Evolutionary conservation across 2,329 filamentous ascomycete species (phyloP), one percentile per base, ranked within the genome.

Genomic region (Xylaria sp.): DNA sequence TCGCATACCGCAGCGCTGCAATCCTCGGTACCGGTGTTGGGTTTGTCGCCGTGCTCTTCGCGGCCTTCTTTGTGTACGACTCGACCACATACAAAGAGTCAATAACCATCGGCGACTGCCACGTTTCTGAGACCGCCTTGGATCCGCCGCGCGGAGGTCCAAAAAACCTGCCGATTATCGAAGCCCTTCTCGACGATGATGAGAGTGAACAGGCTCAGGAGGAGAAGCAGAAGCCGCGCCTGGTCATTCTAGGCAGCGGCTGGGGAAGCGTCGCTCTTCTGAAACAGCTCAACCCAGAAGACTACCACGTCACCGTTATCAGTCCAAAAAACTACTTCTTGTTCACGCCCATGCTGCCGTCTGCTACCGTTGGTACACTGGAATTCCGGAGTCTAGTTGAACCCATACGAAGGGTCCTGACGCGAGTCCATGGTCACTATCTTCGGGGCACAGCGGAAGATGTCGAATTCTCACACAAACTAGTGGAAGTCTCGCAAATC

Each of bases 331-430:
- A 98, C 76, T 97, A 98, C 82, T 99, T 99, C 82, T 83, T 99
- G 36, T 99, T 99, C 80, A 99, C 96, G 1, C 96, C 96, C 0
- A 98, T 99, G 94, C 85, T 99, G 50, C 96, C 96, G 1, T 97
- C 94, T 39, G 97, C 96, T 8, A 99, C 97, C 0, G 96, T 99
- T 6, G 97, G 97, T 13, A 99, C 96, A 0, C 84, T 99, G 36
- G 95, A 97, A 77, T 83, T 98, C 75, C 87, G 95, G 72, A 97
- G 94, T 58, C 84, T 99, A 66, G 93, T 97, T 46, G 96, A 99
- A 80, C 96, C 96, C 0, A 93, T 99, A 69, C 89, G 96, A 69
- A 89, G 93, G 56, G 96, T 99, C 73, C 84, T 98, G 23, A 83
- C 87, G 62, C 86, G 90, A 62, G 88, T 97, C 28, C 86, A 89